These are phyloP conservation scores for Diaporthe nobilis DNA, from an alignment of 2,329 filamentous ascomycete genomes.

Conservation along the genomic window DNA sequence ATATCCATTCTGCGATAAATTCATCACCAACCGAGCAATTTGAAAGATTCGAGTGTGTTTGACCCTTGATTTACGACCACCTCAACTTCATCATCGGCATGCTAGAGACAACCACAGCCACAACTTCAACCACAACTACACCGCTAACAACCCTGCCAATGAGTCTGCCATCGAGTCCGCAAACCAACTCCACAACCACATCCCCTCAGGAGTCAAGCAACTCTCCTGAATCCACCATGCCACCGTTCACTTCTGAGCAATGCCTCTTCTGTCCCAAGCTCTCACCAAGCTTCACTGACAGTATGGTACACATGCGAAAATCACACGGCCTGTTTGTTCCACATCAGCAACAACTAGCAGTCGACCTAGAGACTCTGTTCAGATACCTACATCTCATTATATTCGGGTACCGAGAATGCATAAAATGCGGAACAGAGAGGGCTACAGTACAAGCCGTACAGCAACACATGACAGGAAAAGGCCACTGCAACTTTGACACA, in stretches of 20 bases:
- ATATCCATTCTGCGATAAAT: neutral
- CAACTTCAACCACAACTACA: slow-evolving; percentile 10
- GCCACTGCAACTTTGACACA: slow-evolving; percentile 60
- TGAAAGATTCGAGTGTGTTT: neutral
- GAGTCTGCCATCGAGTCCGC: neutral
- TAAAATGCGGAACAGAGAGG: slow-evolving; percentile 62
- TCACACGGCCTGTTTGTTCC: slow-evolving; percentile 62
- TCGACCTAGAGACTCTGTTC: slow-evolving; percentile 63
- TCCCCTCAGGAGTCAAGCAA: neutral
- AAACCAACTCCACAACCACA: neutral
- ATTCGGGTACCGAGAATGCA: slow-evolving; percentile 63
- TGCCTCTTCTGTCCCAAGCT: slow-evolving; percentile 60
- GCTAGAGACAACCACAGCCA: slow-evolving; percentile 18
- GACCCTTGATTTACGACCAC: neutral
- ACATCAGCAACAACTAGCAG: slow-evolving; percentile 54
- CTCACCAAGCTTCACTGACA: slow-evolving; percentile 52
- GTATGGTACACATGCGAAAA: slow-evolving; percentile 63
- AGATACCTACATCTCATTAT: slow-evolving; percentile 64
- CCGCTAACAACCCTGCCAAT: neutral
- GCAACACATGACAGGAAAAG: slow-evolving; percentile 65
- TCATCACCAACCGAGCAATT: neutral
- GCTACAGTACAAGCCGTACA: slow-evolving; percentile 60
- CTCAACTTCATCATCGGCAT: neutral
- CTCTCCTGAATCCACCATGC: neutral
- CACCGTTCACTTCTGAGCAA: slow-evolving; percentile 47